A percentile compares a stretch with the other conserved stretches of the same genome.
These are phyloP conservation scores for Epichloe sylvatica DNA, from an alignment of 2,329 filamentous ascomycete species.

Conservation along the genomic window DNA sequence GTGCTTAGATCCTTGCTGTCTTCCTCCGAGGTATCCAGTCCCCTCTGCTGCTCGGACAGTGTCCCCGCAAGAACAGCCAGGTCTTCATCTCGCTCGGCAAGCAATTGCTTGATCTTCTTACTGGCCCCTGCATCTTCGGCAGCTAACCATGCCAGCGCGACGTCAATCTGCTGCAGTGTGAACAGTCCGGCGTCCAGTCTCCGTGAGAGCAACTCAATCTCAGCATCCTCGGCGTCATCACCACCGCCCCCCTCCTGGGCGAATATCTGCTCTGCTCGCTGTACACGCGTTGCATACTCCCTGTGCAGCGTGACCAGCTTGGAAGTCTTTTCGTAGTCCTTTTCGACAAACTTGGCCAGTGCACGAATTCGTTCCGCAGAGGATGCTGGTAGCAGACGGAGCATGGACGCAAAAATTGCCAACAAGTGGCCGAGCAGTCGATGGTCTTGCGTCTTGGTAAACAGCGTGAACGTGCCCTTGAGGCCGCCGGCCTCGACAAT, in stretches of 20 bases:
- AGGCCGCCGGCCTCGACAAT: slow-evolving; percentile 74
- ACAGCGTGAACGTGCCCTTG: slow-evolving; percentile 72
- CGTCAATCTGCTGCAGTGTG: slow-evolving; percentile 68
- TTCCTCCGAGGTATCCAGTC: slow-evolving; percentile 41
- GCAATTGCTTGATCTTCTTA: slow-evolving; percentile 44
- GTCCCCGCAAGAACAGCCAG: slow-evolving; percentile 50
- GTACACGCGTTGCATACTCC: slow-evolving; percentile 53
- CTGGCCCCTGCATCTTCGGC: slow-evolving; percentile 74
- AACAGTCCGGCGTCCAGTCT: slow-evolving; percentile 76
- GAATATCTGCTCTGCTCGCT: slow-evolving; percentile 39
- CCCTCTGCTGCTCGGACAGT: slow-evolving; percentile 45
- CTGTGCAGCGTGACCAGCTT: slow-evolving; percentile 58
- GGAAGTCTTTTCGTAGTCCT: slow-evolving; percentile 72
- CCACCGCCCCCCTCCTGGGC: slow-evolving; percentile 7
- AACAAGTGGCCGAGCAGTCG: slow-evolving; percentile 65
- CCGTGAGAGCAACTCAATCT: slow-evolving; percentile 58
- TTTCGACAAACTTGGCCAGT: slow-evolving; percentile 91
- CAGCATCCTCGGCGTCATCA: slow-evolving; percentile 34
- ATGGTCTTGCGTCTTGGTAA: slow-evolving; percentile 68
- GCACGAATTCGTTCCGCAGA: slow-evolving; percentile 68
- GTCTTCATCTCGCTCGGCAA: slow-evolving; percentile 55
- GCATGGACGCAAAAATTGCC: slow-evolving; percentile 70
- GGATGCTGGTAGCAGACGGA: slow-evolving; percentile 65
- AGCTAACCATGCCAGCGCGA: slow-evolving; percentile 76
- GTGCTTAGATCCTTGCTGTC: slow-evolving; percentile 44